Evolutionary conservation across 192 early-diverging fungal genomes (phyloP).

Genomic region (Entomortierella lignicola): DNA sequence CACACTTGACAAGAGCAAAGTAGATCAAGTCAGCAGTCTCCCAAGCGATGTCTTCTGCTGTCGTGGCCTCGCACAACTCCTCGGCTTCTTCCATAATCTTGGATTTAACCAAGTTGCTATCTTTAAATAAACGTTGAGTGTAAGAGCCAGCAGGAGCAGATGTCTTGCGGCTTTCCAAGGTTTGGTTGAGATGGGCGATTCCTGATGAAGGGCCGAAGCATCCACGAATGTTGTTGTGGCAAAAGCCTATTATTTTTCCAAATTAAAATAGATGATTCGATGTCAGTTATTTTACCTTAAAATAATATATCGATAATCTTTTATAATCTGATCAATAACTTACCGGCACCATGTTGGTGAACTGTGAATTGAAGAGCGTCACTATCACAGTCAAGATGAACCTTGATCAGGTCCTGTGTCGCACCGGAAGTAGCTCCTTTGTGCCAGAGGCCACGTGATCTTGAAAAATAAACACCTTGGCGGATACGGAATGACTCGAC

Average conservation of each 20-base stretch:
- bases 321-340: background rate
- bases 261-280: background rate
- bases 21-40: slow-evolving; percentile 97
- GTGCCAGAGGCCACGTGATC: slow-evolving; percentile 92
- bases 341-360: slow-evolving; percentile 83
- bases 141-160: slow-evolving; percentile 91
- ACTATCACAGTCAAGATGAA: slow-evolving; percentile 91
- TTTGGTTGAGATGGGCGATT: slow-evolving; percentile 76
- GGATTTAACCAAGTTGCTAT: slow-evolving; percentile 80
- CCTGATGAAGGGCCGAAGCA: slow-evolving; percentile 91
- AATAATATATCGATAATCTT: background rate
- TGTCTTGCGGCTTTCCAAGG: slow-evolving; percentile 73
- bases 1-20: slow-evolving; percentile 92
- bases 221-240: slow-evolving; percentile 89
- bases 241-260: too few relatives aligned
- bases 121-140: slow-evolving; percentile 88
- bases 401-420: slow-evolving; percentile 83
- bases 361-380: slow-evolving; percentile 92
- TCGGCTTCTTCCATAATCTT: slow-evolving; percentile 98
- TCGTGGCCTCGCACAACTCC: slow-evolving; percentile 86
- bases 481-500: slow-evolving; percentile 80
- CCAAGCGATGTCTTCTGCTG: slow-evolving; percentile 86
- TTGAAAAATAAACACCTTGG: slow-evolving; percentile 93
- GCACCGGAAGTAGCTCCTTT: slow-evolving; percentile 97
- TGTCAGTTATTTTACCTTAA: background rate